Evolutionary conservation across 257 asterid genomes (phyloP).

Genomic region (Jacaranda copaia): DNA sequence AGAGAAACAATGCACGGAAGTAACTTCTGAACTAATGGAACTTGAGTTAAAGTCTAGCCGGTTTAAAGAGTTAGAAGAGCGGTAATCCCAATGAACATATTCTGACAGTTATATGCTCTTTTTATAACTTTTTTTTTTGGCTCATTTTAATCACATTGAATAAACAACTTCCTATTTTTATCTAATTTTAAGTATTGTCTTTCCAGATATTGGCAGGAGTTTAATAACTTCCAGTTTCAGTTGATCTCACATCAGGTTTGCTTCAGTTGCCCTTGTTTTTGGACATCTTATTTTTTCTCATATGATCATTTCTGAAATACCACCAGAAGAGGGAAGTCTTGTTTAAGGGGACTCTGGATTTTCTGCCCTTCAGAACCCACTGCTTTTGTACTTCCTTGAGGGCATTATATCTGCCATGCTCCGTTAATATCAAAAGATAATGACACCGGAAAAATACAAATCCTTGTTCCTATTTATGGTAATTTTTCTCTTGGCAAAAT

Average conservation of each 20-base stretch:
- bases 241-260: conserved; percentile 92
- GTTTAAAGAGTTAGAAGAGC: conserved; percentile 94
- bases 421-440: conserved; percentile 19
- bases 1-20: conserved; percentile 88
- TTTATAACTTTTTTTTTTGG: conserved; percentile 10
- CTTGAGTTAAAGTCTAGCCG: conserved; percentile 88
- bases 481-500: conserved; percentile 2
- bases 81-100: conserved; percentile 56
- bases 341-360: conserved; percentile 27
- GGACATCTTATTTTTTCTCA: not conserved
- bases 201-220: conserved; percentile 93
- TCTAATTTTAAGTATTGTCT: conserved; percentile 20
- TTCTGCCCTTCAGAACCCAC: conserved; percentile 9
- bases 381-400: conserved; percentile 9
- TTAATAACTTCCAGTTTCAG: conserved; percentile 91
- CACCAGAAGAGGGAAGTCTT: not conserved
- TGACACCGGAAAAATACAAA: conserved; percentile 11
- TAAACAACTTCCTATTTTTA: conserved; percentile 1
- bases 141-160: conserved; percentile 17
- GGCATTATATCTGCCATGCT: conserved; percentile 31
- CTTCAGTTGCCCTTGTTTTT: conserved; percentile 24
- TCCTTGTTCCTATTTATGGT: conserved; percentile 22
- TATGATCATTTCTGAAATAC: conserved; percentile 3
- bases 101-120: conserved; percentile 21
- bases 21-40: conserved; percentile 81